Percentiles rank a stretch among this genome's conserved stretches.
These are phyloP conservation scores for Rosa chinensis DNA, from an alignment of 306 rosid species.

Conservation along the genomic window DNA sequence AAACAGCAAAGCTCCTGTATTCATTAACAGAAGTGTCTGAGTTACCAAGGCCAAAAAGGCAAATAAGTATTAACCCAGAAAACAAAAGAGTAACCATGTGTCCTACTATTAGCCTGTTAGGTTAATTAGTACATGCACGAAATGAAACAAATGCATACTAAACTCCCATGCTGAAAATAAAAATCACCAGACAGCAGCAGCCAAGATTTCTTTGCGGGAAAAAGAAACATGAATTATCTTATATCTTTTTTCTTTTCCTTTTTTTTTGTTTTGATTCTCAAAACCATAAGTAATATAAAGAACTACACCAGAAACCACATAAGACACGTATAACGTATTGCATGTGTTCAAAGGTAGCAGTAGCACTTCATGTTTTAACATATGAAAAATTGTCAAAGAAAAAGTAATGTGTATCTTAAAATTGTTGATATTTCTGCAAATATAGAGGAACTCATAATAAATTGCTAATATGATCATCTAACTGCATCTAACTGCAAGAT, in stretches of 20 bases:
- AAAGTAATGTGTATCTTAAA: not conserved
- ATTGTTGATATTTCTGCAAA: not conserved
- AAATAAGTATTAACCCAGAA: slow-evolving; percentile 7
- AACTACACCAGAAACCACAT: not conserved
- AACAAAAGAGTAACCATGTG: not conserved
- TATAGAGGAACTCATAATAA: not conserved
- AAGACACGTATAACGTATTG: not conserved
- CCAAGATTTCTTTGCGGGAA: not conserved
- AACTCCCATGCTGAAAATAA: not conserved
- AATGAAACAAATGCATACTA: not conserved
- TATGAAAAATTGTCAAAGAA: not conserved
- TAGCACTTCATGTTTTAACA: not conserved
- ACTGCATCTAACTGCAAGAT: not conserved
- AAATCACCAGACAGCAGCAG: not conserved
- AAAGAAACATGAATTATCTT: not conserved
- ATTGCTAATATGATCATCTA: not conserved
- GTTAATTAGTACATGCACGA: not conserved
- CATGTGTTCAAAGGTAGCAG: not conserved
- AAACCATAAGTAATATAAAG: not conserved
- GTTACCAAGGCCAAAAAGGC: slow-evolving; percentile 13
- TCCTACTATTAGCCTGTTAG: too few species aligned
- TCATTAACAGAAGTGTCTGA: slow-evolving; percentile 30
- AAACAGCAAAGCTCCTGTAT: slow-evolving; percentile 88
- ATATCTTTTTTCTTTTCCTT: not conserved
- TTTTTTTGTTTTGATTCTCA: not conserved